phyloP scores from a whole-genome alignment of 306 rosid species.

The Acmispon strigosus region DNA sequence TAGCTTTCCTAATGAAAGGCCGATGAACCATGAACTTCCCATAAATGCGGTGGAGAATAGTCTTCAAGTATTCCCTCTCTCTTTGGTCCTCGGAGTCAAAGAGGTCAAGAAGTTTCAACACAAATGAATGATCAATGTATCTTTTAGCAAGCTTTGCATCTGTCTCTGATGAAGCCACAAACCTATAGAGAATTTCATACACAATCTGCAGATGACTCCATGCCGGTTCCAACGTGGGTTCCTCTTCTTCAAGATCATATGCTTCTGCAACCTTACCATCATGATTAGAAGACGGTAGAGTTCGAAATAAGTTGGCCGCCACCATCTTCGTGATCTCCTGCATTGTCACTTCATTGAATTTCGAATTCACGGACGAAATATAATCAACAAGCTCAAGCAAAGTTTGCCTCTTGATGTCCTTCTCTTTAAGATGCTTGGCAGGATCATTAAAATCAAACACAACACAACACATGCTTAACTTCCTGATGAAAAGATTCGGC shows the following conservation, averaged over 20 bases:
- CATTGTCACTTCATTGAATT: constrained; percentile 43
- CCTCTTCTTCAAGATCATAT: constrained; percentile 53
- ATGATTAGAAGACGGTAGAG: constrained; percentile 34
- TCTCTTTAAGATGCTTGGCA: constrained; percentile 33
- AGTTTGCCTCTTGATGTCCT: constrained; percentile 47
- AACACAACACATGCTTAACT: constrained; percentile 42
- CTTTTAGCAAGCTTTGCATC: constrained; percentile 57
- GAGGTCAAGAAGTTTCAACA: constrained; percentile 17
- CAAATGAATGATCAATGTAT: constrained; percentile 22
- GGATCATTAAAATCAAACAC: constrained; percentile 50
- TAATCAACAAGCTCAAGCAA: constrained; percentile 58
- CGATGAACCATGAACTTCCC: constrained; percentile 22
- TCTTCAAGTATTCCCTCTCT: constrained; percentile 24
- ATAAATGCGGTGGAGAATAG: constrained; percentile 21
- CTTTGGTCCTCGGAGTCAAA: constrained; percentile 20
- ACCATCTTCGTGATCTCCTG: constrained; percentile 54
- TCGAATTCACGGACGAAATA: constrained; percentile 35
- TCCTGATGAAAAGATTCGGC: constrained; percentile 41
- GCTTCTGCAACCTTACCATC: constrained; percentile 40
- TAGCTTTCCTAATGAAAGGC: constrained; percentile 51
- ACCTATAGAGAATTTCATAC: constrained; percentile 36
- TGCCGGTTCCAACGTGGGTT: constrained; percentile 46
- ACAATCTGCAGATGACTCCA: constrained; percentile 54
- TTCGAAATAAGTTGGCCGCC: constrained; percentile 45
- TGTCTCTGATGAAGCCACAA: constrained; percentile 50